phyloP scores from a whole-genome alignment of 2,329 filamentous ascomycete genomes.

The Decorospora gaudefroyi region DNA sequence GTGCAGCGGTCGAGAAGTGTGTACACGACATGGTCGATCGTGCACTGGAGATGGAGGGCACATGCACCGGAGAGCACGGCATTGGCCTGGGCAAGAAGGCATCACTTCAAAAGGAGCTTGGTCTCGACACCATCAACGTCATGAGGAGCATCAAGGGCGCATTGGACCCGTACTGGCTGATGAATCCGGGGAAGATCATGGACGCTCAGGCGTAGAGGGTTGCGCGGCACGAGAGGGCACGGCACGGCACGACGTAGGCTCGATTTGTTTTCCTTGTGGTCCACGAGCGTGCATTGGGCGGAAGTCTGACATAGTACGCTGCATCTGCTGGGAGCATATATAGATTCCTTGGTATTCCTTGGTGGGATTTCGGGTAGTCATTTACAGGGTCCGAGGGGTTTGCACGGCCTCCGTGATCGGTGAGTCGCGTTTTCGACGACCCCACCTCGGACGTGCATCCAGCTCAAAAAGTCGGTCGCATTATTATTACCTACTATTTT shows the following conservation, averaged over 20 bases:
- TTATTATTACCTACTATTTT: too few relatives aligned
- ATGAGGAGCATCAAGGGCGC: constrained; percentile 85
- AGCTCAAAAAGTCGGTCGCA: too few relatives aligned
- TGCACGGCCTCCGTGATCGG: constrained; percentile 31
- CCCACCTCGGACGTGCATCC: constrained; percentile 32
- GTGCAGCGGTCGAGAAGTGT: constrained; percentile 74
- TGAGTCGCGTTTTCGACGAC: constrained; percentile 28
- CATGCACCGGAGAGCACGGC: constrained; percentile 87
- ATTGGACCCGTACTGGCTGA: constrained; percentile 82
- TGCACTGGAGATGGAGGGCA: constrained; percentile 93
- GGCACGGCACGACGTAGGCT: too few relatives aligned
- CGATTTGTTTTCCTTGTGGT: constrained; percentile 1
- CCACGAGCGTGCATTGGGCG: constrained; percentile 26
- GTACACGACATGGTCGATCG: constrained; percentile 89
- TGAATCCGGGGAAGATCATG: constrained; percentile 94
- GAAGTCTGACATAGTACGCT: constrained; percentile 20
- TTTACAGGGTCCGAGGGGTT: constrained; percentile 1
- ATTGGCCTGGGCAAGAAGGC: constrained; percentile 86
- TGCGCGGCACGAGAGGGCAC: neutral
- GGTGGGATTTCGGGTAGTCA: neutral
- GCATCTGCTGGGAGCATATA: constrained; percentile 11
- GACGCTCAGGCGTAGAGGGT: constrained; percentile 53
- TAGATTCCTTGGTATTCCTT: neutral
- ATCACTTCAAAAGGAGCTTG: constrained; percentile 77
- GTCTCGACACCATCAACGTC: constrained; percentile 75